A percentile compares a stretch with the other conserved stretches of the same genome.
Evolutionary conservation across 768 basidiomycete genomes (phyloP).

Genomic region (Leucocoprinus leucothites): DNA sequence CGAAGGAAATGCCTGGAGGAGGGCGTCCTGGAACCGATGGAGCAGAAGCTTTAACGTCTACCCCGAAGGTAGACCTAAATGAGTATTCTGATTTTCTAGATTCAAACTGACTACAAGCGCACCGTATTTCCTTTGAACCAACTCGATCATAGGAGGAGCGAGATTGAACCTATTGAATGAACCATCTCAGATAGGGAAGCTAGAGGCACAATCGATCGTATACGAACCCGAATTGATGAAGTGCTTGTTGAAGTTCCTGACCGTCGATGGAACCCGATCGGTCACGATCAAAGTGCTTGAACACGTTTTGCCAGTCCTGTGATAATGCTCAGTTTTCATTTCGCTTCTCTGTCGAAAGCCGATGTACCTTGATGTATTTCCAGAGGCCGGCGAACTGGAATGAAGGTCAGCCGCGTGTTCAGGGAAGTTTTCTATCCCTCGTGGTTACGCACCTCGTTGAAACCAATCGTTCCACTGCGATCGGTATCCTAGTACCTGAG

Average conservation of each 20-base stretch:
- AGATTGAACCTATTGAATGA: conserved; percentile 58
- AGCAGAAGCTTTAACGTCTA: conserved; percentile 57
- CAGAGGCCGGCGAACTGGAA: conserved; percentile 69
- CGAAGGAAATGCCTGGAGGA: conserved; percentile 69
- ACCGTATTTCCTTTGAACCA: conserved; percentile 83
- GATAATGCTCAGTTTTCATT: not conserved
- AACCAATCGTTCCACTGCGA: conserved; percentile 75
- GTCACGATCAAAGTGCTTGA: conserved; percentile 83
- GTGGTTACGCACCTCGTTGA: conserved; percentile 56
- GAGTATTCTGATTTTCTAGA: conserved; percentile 12
- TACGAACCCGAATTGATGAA: conserved; percentile 67
- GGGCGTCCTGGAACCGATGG: conserved; percentile 29
- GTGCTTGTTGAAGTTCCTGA: conserved; percentile 62
- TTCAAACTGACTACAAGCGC: conserved; percentile 19
- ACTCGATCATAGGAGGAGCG: conserved; percentile 57
- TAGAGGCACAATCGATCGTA: not conserved
- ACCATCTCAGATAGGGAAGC: not conserved
- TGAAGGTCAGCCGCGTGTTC: conserved; percentile 16
- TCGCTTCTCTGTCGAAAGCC: not conserved
- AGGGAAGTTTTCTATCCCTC: not conserved
- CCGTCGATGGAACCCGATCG: conserved; percentile 77
- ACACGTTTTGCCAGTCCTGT: conserved; percentile 82
- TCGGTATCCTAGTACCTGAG: conserved; percentile 50
- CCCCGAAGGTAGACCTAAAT: conserved; percentile 32
- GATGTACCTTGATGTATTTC: conserved; percentile 69